Evolutionary conservation across 148 eudicot genomes (phyloP), one percentile per base, ranked within the genome.

Genomic region (Chenopodium album): DNA sequence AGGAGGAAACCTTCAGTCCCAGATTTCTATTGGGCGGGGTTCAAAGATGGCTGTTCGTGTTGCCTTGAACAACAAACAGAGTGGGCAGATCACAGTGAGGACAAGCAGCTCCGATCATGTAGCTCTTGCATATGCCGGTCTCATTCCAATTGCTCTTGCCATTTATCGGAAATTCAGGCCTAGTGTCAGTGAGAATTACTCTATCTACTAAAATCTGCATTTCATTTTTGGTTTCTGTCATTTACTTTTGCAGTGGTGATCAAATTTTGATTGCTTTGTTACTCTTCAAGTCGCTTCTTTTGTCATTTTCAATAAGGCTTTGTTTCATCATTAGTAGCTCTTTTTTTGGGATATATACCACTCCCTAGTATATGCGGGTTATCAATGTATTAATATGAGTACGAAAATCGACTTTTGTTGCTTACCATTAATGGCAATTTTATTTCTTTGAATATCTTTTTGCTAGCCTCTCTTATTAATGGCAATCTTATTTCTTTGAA

Each of bases 61-160:
- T 50, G 94, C 94, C 20, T 85, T 96, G 68, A 96, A 96, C 85
- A 96, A 94, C 82, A 96, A 96, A 90, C 85, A 87, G n/a, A 96
- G 92, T 78, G 99, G 99, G 41, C 95, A 94, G 92, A 83, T 96
- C 46, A 89, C 92, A 4, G 91, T 91, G 83, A 89, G 87, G 86
- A 96, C 97, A 29, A 96, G 98, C 91, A 94, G 92, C 81, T 94
- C 99, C 4, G 99, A 96, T 54, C 90, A 90, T 87, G 86, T 91
- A 22, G 84, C 90, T 50, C 87, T 96, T 12, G 97, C 97, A 3
- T 90, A 92, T 47, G 90, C 92, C 19, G 95, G 92, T 28, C 86
- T 96, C 62, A 52, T 96, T 44, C 98, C 99, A 1, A 86, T 92
- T 37, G 92, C 80, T 12, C 37, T 90, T 34, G 82, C 94, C 63